Conservation (phyloP, 306 rosid genomes). For the Bauhinia variegata region DNA sequence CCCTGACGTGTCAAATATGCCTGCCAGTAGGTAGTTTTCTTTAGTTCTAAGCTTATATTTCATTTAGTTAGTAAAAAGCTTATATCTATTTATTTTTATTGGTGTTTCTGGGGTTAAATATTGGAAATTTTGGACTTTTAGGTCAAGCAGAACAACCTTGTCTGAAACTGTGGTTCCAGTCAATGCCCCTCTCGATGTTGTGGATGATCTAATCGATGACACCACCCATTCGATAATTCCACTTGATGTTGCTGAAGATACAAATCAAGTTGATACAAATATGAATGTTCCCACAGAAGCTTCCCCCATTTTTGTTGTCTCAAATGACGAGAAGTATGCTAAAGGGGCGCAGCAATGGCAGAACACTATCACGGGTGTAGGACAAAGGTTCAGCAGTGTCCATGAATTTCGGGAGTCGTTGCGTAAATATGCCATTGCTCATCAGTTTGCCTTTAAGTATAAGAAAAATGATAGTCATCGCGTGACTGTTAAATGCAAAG, state of each 20-base stretch:
- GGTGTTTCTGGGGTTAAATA: slow-evolving; percentile 34
- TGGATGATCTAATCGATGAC: slow-evolving; percentile 48
- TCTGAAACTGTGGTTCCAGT: slow-evolving; percentile 78
- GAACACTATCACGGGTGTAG: slow-evolving; percentile 91
- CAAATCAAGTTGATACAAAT: slow-evolving; percentile 54
- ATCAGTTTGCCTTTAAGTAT: slow-evolving; percentile 91
- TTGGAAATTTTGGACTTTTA: slow-evolving; percentile 39
- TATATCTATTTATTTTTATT: slow-evolving; percentile 20
- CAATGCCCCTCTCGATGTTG: slow-evolving; percentile 44
- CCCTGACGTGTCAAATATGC: slow-evolving; percentile 76
- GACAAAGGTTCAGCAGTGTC: slow-evolving; percentile 88
- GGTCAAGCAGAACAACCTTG: slow-evolving; percentile 98
- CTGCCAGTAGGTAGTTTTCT: slow-evolving; percentile 90
- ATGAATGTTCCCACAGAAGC: slow-evolving; percentile 51
- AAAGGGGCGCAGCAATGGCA: slow-evolving; percentile 95
- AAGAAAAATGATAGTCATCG: slow-evolving; percentile 99
- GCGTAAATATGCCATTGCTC: slow-evolving; percentile 97
- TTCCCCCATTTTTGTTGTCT: slow-evolving; percentile 48
- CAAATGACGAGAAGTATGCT: slow-evolving; percentile 62
- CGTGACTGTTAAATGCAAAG: slow-evolving; percentile 96
- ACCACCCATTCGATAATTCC: slow-evolving; percentile 42
- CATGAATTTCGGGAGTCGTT: slow-evolving; percentile 89
- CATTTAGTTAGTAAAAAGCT: background rate
- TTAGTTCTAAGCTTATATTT: slow-evolving; percentile 38
- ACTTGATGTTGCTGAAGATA: slow-evolving; percentile 47